Conservation (phyloP, 495 filamentous ascomycete genomes). For the Platismatia glauca region DNA sequence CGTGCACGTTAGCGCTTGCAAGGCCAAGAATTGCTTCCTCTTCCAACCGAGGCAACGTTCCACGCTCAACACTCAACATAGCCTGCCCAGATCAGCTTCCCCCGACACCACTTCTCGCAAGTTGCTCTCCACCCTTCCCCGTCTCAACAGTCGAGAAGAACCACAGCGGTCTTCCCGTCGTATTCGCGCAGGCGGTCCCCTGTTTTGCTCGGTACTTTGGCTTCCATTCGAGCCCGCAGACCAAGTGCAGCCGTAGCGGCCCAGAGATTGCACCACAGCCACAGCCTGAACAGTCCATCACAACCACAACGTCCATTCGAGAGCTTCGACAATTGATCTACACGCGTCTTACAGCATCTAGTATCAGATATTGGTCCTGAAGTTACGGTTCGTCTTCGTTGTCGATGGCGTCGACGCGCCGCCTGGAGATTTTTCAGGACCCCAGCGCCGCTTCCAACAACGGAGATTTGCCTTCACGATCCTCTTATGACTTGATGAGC, state of each 20-base stretch:
- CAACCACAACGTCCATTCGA: conserved; percentile 4
- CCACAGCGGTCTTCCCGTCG: background rate
- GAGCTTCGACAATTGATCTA: background rate
- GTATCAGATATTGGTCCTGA: background rate
- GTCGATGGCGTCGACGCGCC: conserved; percentile 58
- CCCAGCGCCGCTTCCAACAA: conserved; percentile 44
- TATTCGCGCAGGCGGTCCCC: background rate
- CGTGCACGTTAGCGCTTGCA: background rate
- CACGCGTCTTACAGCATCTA: conserved; percentile 17
- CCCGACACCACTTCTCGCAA: background rate
- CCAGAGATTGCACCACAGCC: background rate
- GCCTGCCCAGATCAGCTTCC: background rate
- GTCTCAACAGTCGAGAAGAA: background rate
- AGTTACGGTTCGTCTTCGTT: background rate
- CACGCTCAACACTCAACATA: background rate
- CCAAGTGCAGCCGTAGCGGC: background rate
- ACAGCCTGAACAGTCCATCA: conserved; percentile 4
- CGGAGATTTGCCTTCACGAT: conserved; percentile 41
- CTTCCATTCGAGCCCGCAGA: background rate
- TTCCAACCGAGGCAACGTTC: no score
- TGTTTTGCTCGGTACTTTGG: background rate
- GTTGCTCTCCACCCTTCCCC: background rate
- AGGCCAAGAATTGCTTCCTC: no score
- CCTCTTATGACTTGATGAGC: conserved; percentile 22
- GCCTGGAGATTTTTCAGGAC: conserved; percentile 58